Base-by-base conservation (phyloP, 768 basidiomycete genomes). In the Tylopilus sp. region DNA sequence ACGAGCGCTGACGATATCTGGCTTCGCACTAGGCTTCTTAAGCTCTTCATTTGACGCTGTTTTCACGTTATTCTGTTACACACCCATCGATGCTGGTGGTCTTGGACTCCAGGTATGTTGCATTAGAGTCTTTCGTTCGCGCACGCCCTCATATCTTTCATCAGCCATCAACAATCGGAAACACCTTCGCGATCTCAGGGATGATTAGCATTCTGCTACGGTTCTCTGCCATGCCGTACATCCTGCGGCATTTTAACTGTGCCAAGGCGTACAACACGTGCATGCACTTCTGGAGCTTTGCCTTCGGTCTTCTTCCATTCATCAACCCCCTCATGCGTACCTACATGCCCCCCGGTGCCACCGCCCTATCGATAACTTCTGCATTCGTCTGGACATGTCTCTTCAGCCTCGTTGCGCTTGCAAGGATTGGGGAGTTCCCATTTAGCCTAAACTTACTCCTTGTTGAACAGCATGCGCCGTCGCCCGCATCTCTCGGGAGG, bases 61-160 rank as follows among this genome's bases (percentile, higher is more conserved):
- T 6, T 84, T 85, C 60, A 79, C 83, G 5, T 74, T 85, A 11
- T 83, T 81, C 59, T 82, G 80, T 55, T 86, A 83, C 61, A 78
- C 83, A 4, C 72, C 82, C 11, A 65, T 85, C 21, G 55, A 71
- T 22, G 58, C 71, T 0, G 85, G 85, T 11, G 83, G 85, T 10
- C 69, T 86, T 9, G 72, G 72, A 4, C 80, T 85, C 57, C 70
- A 77, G 29, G 85, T 83, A 22, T n/a, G n/a, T n/a, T n/a, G n/a
- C n/a, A n/a, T n/a, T n/a, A n/a, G n/a, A 31, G 44, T n/a, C 6
- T 36, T n/a, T 17, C 16, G n/a, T n/a, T n/a, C 34, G 17, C 3
- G 14, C 17, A 9, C 34, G 17, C 6, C 9, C 4, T n/a, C 17
- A 14, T 34, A n/a, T 9, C 6, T 36, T n/a, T n/a, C 17, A 36